Conservation (phyloP, 2,329 filamentous ascomycete species). For the Alternaria rosae region DNA sequence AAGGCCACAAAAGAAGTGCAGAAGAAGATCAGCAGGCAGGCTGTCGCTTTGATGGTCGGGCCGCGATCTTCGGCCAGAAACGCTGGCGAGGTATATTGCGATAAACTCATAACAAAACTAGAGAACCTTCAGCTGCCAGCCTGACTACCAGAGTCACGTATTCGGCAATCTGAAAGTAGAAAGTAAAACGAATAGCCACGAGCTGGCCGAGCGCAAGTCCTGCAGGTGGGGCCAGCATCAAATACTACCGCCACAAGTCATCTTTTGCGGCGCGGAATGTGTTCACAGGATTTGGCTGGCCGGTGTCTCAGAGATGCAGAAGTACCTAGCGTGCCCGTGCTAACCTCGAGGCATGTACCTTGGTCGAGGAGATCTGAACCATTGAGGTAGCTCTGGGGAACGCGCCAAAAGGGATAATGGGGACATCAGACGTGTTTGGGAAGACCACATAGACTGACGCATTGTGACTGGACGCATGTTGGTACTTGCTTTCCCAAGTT, state of each 20-base stretch:
- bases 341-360: slow-evolving; percentile 1
- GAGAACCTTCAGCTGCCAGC: slow-evolving; percentile 1
- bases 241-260: slow-evolving; percentile 7
- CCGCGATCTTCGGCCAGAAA: slow-evolving; percentile 28
- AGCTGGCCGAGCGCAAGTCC: background rate
- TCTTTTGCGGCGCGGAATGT: slow-evolving; percentile 4
- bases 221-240: background rate
- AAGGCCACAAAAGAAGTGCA: slow-evolving; percentile 30
- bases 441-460: background rate
- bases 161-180: slow-evolving; percentile 1
- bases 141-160: slow-evolving; percentile 20
- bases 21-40: slow-evolving; percentile 27
- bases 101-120: slow-evolving; percentile 2
- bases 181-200: slow-evolving; percentile 1
- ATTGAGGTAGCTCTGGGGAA: background rate
- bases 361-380: slow-evolving; percentile 2
- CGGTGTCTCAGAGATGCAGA: background rate
- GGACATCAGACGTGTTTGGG: background rate
- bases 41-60: slow-evolving; percentile 20
- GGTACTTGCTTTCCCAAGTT: background rate
- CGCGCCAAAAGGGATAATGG: background rate
- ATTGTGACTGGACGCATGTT: background rate
- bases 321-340: slow-evolving; percentile 1
- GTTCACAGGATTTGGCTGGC: background rate
- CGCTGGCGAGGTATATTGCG: slow-evolving; percentile 1